phyloP scores from a whole-genome alignment of 345 rosid species.

The Populus euphratica region DNA sequence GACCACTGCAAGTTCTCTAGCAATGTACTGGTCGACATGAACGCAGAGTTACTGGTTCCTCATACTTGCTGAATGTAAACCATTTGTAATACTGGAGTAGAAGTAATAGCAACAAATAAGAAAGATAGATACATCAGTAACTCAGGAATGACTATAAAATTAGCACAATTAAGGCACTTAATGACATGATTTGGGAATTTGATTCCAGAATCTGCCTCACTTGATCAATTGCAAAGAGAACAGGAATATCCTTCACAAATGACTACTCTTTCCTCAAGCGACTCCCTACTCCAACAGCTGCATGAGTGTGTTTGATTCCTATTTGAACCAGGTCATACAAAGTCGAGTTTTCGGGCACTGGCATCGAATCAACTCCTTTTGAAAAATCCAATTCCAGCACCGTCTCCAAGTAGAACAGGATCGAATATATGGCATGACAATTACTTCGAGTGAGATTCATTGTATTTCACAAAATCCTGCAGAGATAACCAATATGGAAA shows the following conservation, averaged over 20 bases:
- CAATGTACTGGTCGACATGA: constrained; percentile 72
- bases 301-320: constrained; percentile 77
- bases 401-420: constrained; percentile 85
- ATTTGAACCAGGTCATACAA: constrained; percentile 70
- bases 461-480: constrained; percentile 72
- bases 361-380: constrained; percentile 70
- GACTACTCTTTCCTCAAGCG: constrained; percentile 87
- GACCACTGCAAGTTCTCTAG: constrained; percentile 87
- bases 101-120: constrained; percentile 21
- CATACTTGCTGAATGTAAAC: constrained; percentile 95
- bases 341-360: constrained; percentile 62
- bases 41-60: constrained; percentile 72
- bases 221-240: constrained; percentile 89
- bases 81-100: constrained; percentile 77
- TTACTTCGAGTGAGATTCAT: constrained; percentile 54
- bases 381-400: constrained; percentile 80
- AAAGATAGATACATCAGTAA: constrained; percentile 4
- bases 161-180: background rate
- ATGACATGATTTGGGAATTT: background rate
- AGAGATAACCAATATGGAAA: constrained; percentile 10
- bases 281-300: constrained; percentile 76
- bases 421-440: constrained; percentile 68
- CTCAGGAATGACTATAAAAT: background rate
- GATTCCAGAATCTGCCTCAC: constrained; percentile 39
- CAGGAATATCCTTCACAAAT: constrained; percentile 81